Evolutionary conservation across 2,329 filamentous ascomycete genomes (phyloP), one percentile per base, ranked within the genome.

Genomic region (Pyrenophora graminea): DNA sequence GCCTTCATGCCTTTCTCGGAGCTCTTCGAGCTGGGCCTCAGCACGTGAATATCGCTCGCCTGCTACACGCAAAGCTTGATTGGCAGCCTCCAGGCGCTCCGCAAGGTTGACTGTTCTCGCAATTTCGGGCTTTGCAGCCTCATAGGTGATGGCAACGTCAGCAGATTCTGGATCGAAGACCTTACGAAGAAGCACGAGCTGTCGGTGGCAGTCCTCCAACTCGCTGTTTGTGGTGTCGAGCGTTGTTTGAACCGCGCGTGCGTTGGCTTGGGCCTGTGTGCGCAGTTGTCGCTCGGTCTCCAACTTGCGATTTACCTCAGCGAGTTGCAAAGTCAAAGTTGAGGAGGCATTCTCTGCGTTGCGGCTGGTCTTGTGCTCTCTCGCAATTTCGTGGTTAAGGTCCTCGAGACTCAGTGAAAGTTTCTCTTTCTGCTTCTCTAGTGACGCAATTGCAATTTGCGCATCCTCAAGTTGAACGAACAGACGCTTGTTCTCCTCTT

Each of bases 391-490:
- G 63, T 97, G 93, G 62, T 91, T 96, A 31, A 97, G 79, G 70
- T 99, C 93, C 70, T 99, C 93, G 7, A 97, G 76, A 64, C 83
- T 91, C 36, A 97, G 82, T 44, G 91, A 85, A 23, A 97, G 80
- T 74, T 97, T 97, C 74, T 97, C 93, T 45, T 94, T 89, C 72
- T 94, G 91, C 79, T 97, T 97, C 71, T 97, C 91, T 6, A 97
- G 77, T 1, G 90, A 89, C 0, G 89, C 89, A 58, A 96, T 85
- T 4, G 85, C 85, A 19, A 97, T 75, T 64, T 97, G 93, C 5
- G 89, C 82, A 60, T 97, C 92, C 49, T 89, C 91, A 10, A 97
- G 81, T 69, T 97, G 90, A 63, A 90, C 89, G 68, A 88, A 85
- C 13, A 97, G 81, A 61, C 87, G 89, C 70, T 84, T 83, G 67